Evolutionary conservation across 176 grass and related monocot species (phyloP).

Genomic region (Oryza meridionalis): DNA sequence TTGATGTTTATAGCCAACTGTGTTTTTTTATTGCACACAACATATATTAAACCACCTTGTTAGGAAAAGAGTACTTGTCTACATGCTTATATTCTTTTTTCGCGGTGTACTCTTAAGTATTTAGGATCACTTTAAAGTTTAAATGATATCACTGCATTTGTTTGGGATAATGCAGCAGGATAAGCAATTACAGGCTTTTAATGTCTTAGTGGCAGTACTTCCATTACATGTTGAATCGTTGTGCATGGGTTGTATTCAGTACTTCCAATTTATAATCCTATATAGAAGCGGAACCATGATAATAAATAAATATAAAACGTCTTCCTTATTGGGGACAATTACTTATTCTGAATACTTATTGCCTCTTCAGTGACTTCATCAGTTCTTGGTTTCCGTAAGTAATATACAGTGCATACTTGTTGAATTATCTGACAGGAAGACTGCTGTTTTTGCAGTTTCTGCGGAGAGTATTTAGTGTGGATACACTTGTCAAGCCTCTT

Average conservation of each 20-base stretch:
- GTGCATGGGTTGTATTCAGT: background rate
- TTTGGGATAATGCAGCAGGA: background rate
- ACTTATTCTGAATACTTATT: slow-evolving; percentile 17
- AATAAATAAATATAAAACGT: background rate
- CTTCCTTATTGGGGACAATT: background rate
- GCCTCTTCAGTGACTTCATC: background rate
- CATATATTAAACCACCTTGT: background rate
- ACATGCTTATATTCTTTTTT: background rate
- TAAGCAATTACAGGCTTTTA: background rate
- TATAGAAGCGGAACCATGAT: background rate
- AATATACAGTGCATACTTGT: background rate
- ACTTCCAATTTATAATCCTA: background rate
- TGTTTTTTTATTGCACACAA: background rate
- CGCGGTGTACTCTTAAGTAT: background rate
- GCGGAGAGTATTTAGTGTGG: slow-evolving; percentile 80
- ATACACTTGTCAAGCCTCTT: slow-evolving; percentile 94
- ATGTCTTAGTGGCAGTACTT: background rate
- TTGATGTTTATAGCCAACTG: background rate
- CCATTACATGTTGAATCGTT: background rate
- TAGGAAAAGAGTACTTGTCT: background rate
- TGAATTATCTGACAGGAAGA: slow-evolving; percentile 33
- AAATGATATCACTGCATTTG: background rate
- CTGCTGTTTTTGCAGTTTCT: slow-evolving; percentile 73
- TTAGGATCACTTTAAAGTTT: background rate
- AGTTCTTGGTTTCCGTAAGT: background rate